Base-by-base conservation (phyloP, 768 basidiomycete species). In the Lactarius trivialis region DNA sequence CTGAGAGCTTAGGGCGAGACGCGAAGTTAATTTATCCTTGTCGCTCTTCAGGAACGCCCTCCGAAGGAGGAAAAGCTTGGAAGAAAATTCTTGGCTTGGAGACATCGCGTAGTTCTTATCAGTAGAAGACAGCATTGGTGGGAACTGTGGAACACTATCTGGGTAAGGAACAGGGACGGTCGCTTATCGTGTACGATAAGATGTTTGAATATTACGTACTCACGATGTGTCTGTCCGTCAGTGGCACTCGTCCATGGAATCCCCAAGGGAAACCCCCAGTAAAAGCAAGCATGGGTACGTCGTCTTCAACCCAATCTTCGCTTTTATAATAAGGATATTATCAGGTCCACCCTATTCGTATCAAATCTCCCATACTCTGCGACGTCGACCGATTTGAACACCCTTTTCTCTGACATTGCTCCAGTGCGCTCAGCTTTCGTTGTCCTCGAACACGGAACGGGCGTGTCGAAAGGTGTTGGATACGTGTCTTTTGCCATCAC, bases 351-450 rank as follows among this genome's bases (percentile, higher is more conserved):
- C 0, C 76, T 98, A 60, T 98, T 98, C 74, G 86, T 98, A 58
- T 94, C 93, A 11, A 93, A 94, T 75, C 77, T 99, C 41, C 93
- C 96, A 0, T 95, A 91, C 72, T 83, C 85, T 45, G 91, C 87
- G 60, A 98, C 97, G 9, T 91, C 92, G 7, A 86, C 86, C 52
- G 93, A 97, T 74, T 79, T 98, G 32, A 84, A 91, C 68, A 93
- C 94, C 0, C 82, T 95, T 24, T 97, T 98, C 77, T 98, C 95
- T 7, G 93, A 95, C 73, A 83, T 97, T 66, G 97, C 93, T 0
- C 97, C 97, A 32, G 90, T 99, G 17, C 84, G 93, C 39, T 87
- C 89, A 21, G 95, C 94, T 0, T 98, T 99, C 70, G 86, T 99
- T 7, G 97, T 98, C 21, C 83, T 85, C 14, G 88, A 94, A 58